Base-by-base conservation (phyloP, 352 stramenopile genomes). In the Aphanomyces euteiches region DNA sequence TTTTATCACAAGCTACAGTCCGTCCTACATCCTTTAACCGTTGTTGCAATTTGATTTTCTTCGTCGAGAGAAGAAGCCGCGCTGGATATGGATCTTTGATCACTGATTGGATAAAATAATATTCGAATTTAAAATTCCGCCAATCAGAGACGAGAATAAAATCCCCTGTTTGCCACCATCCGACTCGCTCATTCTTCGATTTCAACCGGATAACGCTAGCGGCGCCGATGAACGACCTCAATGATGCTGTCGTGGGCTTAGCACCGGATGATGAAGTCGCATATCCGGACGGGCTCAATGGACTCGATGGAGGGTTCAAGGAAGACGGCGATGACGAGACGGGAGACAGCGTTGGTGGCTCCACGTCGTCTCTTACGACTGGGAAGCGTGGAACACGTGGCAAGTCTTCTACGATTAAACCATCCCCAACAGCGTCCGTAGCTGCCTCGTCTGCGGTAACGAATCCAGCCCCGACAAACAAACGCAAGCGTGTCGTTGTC, bases 401-500 rank as follows among this genome's bases (percentile, higher is more conserved):
- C 38, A 67, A 67, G 59, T 21, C 39, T 45, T 37, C 54, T 1
- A 37, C 54, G 19, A 61, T 61, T 3, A 61, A 61, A 40, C 54
- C 54, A 7, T 61, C 54, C 6, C 54, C 54, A 37, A n/a, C 54
- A 1, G 39, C 21, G 19, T 7, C 40, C 6, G 21, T 50, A 10
- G 17, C 59, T 3, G n/a, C 28, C 5, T 21, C 39, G 4, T 39
- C 59, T 3, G 48, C 47, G 1, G 48, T 64, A 1, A 40, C 64
- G 36, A 63, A 15, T 28, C 50, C 64, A 28, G 43, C 47, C 10
- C 36, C 64, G 34, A 63, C 64, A 8, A 54, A 70, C 36, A 93
- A 93, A 67, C 82, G 85, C 72, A 93, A 93, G 75, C 86, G 86
- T 56, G 83, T 93, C 57, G 86, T 93, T 63, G 75, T 93, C 28